phyloP scores from a whole-genome alignment of 179 eudicot species.

The Nepenthes alata region DNA sequence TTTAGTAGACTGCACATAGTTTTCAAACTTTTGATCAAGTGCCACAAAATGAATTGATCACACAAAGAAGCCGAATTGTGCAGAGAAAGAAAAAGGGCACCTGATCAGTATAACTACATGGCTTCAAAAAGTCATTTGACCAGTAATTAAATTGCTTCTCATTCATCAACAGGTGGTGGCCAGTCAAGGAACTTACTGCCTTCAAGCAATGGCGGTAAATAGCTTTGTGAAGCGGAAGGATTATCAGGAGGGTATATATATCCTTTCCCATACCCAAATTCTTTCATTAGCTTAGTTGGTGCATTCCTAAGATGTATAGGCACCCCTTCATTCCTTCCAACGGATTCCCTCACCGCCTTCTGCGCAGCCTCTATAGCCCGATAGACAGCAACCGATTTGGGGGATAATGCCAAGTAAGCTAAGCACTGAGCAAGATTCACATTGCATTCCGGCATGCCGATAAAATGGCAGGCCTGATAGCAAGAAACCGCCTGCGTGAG shows the following conservation, averaged over 20 bases:
- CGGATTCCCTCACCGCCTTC: slow-evolving; percentile 53
- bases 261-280: slow-evolving; percentile 64
- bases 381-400: slow-evolving; percentile 58
- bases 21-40: too few species aligned
- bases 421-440: slow-evolving; percentile 67
- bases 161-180: slow-evolving; percentile 20
- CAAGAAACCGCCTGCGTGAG: slow-evolving; percentile 65
- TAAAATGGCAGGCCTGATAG: slow-evolving; percentile 66
- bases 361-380: slow-evolving; percentile 46
- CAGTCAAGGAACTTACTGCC: slow-evolving; percentile 68
- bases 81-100: too few species aligned
- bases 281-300: slow-evolving; percentile 68
- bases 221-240: slow-evolving; percentile 39
- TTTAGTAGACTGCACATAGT: too few species aligned
- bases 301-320: slow-evolving; percentile 84
- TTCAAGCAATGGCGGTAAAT: slow-evolving; percentile 53
- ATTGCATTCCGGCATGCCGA: slow-evolving; percentile 86
- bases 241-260: slow-evolving; percentile 67
- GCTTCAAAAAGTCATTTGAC: too few species aligned
- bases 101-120: too few species aligned
- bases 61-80: too few species aligned
- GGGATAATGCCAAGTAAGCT: slow-evolving; percentile 67
- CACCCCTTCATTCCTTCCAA: slow-evolving; percentile 76
- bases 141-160: background rate
- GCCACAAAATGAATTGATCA: too few species aligned